phyloP scores from a whole-genome alignment of 2,329 filamentous ascomycete genomes.

The Phyllosticta ampelicida region DNA sequence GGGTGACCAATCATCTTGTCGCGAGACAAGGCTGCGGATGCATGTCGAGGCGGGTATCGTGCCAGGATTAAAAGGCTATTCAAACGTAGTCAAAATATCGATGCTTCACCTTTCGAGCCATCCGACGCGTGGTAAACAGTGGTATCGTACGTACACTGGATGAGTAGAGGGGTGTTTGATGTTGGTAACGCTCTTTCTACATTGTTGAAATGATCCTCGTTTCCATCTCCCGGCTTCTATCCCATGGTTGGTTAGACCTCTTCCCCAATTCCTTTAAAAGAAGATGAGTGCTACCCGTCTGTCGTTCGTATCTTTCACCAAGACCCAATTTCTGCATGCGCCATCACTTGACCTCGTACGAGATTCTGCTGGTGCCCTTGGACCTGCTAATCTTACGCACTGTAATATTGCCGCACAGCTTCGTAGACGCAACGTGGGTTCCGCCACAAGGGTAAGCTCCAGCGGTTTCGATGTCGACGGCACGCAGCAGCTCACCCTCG shows the following conservation, averaged over 20 bases:
- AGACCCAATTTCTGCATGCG: not conserved
- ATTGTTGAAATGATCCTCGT: not conserved
- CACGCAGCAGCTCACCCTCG: conserved; percentile 34
- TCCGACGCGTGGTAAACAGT: not conserved
- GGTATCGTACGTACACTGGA: not conserved
- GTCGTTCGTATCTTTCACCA: not conserved
- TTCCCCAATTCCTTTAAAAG: not conserved
- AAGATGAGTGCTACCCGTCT: not conserved
- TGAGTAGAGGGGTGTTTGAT: not conserved
- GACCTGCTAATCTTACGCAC: conserved; percentile 8
- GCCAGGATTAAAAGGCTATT: not conserved
- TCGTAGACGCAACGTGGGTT: conserved; percentile 50
- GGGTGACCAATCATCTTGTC: not conserved
- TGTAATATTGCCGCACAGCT: conserved; percentile 3
- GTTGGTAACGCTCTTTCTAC: no score
- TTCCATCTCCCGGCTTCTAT: not conserved
- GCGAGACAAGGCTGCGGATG: not conserved
- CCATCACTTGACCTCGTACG: not conserved
- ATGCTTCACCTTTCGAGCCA: not conserved
- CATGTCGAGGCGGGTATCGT: not conserved
- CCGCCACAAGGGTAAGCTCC: conserved; percentile 67
- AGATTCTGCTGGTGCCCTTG: conserved; percentile 3
- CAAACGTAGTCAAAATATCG: not conserved
- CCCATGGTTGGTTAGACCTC: not conserved
- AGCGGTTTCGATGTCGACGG: conserved; percentile 57